Percentiles rank a stretch among this genome's conserved stretches.
phyloP scores from a whole-genome alignment of 129 eudicot genomes.

The Flaveria sonorensis region DNA sequence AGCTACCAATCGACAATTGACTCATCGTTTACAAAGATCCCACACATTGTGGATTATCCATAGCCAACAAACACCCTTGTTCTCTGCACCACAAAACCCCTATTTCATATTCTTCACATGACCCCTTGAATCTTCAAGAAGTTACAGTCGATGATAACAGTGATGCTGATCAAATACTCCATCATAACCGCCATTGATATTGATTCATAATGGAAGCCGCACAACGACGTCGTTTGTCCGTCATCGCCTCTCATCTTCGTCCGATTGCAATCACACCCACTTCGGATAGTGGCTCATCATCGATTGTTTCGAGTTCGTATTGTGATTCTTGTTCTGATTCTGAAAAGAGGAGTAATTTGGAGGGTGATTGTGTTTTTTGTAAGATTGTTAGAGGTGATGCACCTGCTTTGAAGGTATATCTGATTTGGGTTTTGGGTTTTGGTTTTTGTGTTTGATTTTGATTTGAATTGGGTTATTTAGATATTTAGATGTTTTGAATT shows the following conservation, averaged over 20 bases:
- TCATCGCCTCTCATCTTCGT: conserved; percentile 57
- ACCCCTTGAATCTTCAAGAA: background rate
- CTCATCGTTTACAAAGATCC: conserved; percentile 17
- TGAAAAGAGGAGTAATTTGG: conserved; percentile 15
- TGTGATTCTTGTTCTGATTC: conserved; percentile 42
- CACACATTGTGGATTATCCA: conserved; percentile 31
- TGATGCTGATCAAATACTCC: conserved; percentile 26
- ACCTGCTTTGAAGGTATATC: conserved; percentile 72
- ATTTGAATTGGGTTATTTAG: no score
- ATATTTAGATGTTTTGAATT: background rate
- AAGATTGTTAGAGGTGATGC: conserved; percentile 75
- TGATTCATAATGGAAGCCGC: conserved; percentile 42
- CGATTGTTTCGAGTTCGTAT: conserved; percentile 21
- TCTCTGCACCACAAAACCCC: conserved; percentile 27
- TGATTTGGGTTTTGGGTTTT: conserved; percentile 9
- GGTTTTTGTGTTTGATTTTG: background rate
- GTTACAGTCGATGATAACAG: background rate
- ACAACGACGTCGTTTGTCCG: conserved; percentile 56
- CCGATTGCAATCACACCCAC: conserved; percentile 29
- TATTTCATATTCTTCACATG: background rate
- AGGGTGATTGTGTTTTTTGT: conserved; percentile 68
- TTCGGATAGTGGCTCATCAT: background rate
- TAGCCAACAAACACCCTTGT: conserved; percentile 28
- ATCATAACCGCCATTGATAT: conserved; percentile 7
- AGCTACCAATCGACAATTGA: conserved; percentile 10